Conservation (phyloP, 768 basidiomycete genomes). For the Lactifluus piperatus region DNA sequence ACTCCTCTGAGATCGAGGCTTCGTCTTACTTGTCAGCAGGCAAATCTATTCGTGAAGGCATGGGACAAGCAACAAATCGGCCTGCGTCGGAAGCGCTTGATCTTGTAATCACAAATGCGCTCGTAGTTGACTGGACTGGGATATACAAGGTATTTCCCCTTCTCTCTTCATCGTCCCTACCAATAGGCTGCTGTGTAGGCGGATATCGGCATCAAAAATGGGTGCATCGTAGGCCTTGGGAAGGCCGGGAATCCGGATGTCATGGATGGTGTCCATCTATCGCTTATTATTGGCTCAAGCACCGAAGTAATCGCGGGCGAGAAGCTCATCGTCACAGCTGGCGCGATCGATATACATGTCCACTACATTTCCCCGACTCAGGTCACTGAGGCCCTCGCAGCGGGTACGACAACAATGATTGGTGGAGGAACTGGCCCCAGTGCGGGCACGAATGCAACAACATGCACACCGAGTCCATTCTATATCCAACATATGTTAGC, state of each 20-base stretch:
- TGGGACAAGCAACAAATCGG: conserved; percentile 83
- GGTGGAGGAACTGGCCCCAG: conserved; percentile 95
- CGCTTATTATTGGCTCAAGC: conserved; percentile 76
- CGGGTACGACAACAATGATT: conserved; percentile 87
- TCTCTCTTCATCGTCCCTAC: background rate
- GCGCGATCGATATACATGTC: conserved; percentile 84
- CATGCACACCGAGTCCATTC: conserved; percentile 86
- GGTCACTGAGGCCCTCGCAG: conserved; percentile 74
- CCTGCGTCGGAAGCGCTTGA: conserved; percentile 66
- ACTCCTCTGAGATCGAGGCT: background rate
- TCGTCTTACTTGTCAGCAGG: conserved; percentile 35
- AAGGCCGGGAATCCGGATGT: conserved; percentile 96
- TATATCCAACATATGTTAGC: conserved; percentile 88
- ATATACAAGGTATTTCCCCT: conserved; percentile 69
- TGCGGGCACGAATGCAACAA: conserved; percentile 86
- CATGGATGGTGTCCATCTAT: conserved; percentile 69
- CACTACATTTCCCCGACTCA: conserved; percentile 96
- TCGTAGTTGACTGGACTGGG: conserved; percentile 91
- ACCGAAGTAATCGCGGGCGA: conserved; percentile 97
- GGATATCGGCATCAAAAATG: conserved; percentile 86
- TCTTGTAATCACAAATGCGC: conserved; percentile 89
- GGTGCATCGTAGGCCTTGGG: conserved; percentile 80
- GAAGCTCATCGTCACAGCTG: conserved; percentile 88
- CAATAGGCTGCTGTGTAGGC: conserved; percentile 43
- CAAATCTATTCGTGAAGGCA: conserved; percentile 91